Evolutionary conservation across 2,329 filamentous ascomycete species (phyloP), one percentile per base, ranked within the genome.

Genomic region (Tolypocladium inflatum): DNA sequence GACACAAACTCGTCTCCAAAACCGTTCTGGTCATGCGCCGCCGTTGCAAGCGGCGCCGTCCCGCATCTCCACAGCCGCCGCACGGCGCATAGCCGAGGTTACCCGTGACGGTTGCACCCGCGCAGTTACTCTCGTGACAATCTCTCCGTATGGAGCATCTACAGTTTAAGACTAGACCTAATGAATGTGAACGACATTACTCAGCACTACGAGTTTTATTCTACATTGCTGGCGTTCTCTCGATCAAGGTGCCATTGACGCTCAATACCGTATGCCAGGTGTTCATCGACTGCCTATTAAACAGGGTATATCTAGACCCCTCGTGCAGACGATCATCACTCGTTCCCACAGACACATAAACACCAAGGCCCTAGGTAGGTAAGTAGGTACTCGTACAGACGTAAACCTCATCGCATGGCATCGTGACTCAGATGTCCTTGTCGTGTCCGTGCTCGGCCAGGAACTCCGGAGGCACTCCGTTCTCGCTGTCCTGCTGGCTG

Each of bases 381-480:
- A 51, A 9, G 15, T 15, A 37, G 30, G 48, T 15, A 15, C 48
- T 52, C n/a, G n/a, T 21, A 35, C 33, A 13, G n/a, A 21, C 13
- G 19, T 4, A 26, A 41, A 11, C 26, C 3, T 17, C 39, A 33
- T 30, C 9, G 33, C 23, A 26, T 13, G 33, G 7, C 23, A 23
- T 33, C 23, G 11, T 17, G 35, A 21, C 55, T 30, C 8, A 26
- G 3, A 41, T 2, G 23, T 53, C 33, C 26, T 30, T 38, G 33
- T 52, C 39, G 42, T 35, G 55, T 11, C 54, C 63, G 43, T 79
- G 76, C 63, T 81, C 76, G 13, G 76, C 76, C 8, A 83, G 62
- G 61, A 84, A 82, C 59, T 83, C 80, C 0, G 70, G 69, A 1
- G 80, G 80, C 9, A 83, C 74, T 55, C 80, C 79, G 54, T 80